Percentiles rank a stretch among this genome's conserved stretches.
phyloP scores from a whole-genome alignment of 176 grass and related monocot genomes.

The Sorghum bicolor region DNA sequence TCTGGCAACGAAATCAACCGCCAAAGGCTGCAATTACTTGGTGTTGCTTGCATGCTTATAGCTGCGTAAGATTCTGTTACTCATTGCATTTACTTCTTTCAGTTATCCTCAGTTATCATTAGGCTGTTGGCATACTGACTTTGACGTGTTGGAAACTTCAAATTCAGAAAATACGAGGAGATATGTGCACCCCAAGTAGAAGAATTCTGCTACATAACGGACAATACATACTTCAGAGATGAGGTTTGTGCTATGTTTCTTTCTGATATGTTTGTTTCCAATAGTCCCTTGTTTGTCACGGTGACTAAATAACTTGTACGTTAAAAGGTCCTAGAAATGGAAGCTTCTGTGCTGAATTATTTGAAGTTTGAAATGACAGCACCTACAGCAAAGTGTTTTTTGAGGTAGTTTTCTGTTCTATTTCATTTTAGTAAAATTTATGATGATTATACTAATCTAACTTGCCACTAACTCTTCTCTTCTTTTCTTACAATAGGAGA shows the following conservation, averaged over 20 bases:
- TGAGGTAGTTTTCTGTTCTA: conserved; percentile 51
- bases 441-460: background rate
- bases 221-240: conserved; percentile 99
- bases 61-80: conserved; percentile 79
- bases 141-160: background rate
- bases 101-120: background rate
- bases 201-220: conserved; percentile 99
- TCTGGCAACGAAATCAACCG: conserved; percentile 95
- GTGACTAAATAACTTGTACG: background rate
- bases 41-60: conserved; percentile 97
- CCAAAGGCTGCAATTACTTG: conserved; percentile 89
- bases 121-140: background rate
- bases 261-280: background rate
- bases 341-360: conserved; percentile 78
- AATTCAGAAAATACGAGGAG: conserved; percentile 92
- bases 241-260: conserved; percentile 43
- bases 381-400: conserved; percentile 85
- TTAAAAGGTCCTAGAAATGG: conserved; percentile 86
- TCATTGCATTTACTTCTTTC: background rate
- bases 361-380: conserved; percentile 96
- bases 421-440: background rate
- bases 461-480: background rate
- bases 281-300: background rate
- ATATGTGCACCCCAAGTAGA: conserved; percentile 99
- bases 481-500: conserved; percentile 54